Conservation (phyloP, 176 grass and related monocot species). For the Coix lacrymajobi region DNA sequence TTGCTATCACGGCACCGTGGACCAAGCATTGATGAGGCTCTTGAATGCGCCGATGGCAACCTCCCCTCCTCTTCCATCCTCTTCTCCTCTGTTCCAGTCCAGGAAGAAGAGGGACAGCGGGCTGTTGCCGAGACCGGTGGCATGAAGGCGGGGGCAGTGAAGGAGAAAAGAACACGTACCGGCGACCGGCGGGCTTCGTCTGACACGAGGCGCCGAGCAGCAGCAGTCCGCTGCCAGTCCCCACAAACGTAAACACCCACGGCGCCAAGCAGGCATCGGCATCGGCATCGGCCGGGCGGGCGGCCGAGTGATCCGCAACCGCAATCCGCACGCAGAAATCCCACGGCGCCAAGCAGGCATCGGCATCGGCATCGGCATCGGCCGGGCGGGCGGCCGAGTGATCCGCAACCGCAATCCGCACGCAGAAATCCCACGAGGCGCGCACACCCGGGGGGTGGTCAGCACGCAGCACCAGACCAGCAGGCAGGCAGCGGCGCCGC, state of each 20-base stretch:
- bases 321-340: too few species aligned
- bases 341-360: too few species aligned
- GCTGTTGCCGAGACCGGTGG: neutral
- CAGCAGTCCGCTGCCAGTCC: neutral
- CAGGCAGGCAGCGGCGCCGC: neutral
- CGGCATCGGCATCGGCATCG: neutral
- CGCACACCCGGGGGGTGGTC: too few species aligned
- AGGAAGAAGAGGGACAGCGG: neutral
- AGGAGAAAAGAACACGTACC: conserved; percentile 20
- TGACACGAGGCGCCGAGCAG: neutral
- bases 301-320: too few species aligned
- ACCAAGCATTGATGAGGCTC: neutral
- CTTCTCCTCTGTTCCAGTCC: neutral
- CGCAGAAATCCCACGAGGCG: too few species aligned
- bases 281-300: too few species aligned
- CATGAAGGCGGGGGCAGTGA: neutral
- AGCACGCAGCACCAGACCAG: neutral
- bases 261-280: neutral
- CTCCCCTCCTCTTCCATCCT: too few species aligned
- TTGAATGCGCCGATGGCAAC: conserved; percentile 2
- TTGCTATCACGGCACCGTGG: neutral
- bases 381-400: too few species aligned
- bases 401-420: too few species aligned
- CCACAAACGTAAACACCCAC: neutral
- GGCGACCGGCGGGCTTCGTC: neutral